phyloP scores from a whole-genome alignment of 75 land plant genomes.

The Pinus albicaulis region DNA sequence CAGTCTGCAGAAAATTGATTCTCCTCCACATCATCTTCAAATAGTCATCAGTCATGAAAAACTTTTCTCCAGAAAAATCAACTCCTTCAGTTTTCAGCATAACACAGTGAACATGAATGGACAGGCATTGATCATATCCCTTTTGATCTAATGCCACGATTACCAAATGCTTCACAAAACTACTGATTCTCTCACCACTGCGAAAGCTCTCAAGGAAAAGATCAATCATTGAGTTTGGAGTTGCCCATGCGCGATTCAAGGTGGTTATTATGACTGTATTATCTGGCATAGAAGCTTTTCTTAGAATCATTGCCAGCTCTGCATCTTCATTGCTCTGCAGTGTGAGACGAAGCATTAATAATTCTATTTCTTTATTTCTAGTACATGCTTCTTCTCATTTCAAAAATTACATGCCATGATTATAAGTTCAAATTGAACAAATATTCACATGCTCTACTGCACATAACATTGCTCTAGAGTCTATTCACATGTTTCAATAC shows the following conservation, averaged over 20 bases:
- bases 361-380: not conserved
- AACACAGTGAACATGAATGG: constrained; percentile 12
- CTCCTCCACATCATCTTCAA: constrained; percentile 94
- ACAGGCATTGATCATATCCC: constrained; percentile 8
- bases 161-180: constrained; percentile 34
- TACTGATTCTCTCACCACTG: constrained; percentile 22
- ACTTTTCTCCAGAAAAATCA: constrained; percentile 16
- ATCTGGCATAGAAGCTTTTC: constrained; percentile 14
- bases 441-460: not conserved
- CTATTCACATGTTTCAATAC: not conserved
- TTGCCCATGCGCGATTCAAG: constrained; percentile 46
- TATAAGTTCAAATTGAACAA: not conserved
- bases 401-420: not conserved
- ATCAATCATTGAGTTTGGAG: constrained; percentile 35
- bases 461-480: not conserved
- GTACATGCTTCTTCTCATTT: not conserved
- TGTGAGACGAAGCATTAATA: not conserved
- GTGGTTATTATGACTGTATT: constrained; percentile 47
- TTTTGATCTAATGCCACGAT: constrained; percentile 31
- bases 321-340: constrained; percentile 27
- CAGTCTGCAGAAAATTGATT: constrained; percentile 22
- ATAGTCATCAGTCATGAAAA: constrained; percentile 42
- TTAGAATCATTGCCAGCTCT: not conserved
- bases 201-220: constrained; percentile 45
- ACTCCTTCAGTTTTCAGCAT: constrained; percentile 9